Evolutionary conservation across 352 stramenopile species (phyloP).

Genomic region (Phytophthora meadii): DNA sequence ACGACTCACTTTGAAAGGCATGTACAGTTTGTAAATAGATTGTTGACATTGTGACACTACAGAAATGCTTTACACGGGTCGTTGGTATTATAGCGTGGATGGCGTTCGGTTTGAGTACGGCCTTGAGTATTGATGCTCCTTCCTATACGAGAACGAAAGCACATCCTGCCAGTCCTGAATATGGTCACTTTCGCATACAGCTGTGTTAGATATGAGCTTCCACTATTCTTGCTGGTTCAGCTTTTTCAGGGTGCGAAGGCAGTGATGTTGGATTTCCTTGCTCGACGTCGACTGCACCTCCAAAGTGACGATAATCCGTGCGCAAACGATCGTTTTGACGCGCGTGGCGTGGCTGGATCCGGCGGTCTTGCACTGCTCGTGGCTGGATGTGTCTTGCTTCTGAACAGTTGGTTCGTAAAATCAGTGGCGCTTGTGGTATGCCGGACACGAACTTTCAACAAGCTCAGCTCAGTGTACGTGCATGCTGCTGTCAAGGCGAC

Average conservation of each 20-base stretch:
- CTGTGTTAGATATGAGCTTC: conserved; percentile 10
- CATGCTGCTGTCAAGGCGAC: neutral
- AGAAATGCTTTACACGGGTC: too few species aligned
- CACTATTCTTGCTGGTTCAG: conserved; percentile 15
- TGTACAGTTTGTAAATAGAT: too few species aligned
- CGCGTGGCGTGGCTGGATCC: conserved; percentile 2
- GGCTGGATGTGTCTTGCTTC: conserved; percentile 7
- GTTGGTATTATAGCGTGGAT: too few species aligned
- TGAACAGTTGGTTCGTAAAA: conserved; percentile 29
- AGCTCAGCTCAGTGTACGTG: neutral
- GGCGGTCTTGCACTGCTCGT: conserved; percentile 2
- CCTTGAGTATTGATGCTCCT: neutral
- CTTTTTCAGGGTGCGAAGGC: conserved; percentile 2
- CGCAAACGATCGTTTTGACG: neutral
- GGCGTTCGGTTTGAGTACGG: neutral
- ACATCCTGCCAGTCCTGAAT: neutral
- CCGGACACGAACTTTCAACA: conserved; percentile 6
- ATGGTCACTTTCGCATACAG: conserved; percentile 13
- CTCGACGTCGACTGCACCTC: too few species aligned
- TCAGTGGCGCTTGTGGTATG: conserved; percentile 7
- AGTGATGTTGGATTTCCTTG: neutral
- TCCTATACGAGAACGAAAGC: neutral
- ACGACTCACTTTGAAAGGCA: neutral
- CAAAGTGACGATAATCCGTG: too few species aligned
- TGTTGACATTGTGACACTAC: too few species aligned